Conservation (phyloP, 73 alveolate genomes). For the Symbiodinium pilosum region DNA sequence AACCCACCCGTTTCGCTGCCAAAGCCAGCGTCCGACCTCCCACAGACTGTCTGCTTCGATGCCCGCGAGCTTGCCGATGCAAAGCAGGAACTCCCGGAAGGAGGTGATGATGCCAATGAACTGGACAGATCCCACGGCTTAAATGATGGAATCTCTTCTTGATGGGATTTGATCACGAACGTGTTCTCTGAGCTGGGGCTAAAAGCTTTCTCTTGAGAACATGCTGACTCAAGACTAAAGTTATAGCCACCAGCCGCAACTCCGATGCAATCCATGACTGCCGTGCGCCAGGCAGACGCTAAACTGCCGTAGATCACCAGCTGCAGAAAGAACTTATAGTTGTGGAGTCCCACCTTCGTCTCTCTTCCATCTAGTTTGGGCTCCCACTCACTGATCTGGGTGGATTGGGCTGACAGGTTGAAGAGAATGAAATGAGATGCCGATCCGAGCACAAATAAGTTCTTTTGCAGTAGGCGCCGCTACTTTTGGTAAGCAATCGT, state of each 20-base stretch:
- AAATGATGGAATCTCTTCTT: not conserved
- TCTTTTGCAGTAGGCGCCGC: too few relatives aligned
- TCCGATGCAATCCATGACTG: too few relatives aligned
- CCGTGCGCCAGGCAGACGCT: not conserved
- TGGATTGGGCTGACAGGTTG: not conserved
- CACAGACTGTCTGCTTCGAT: constrained; percentile 36
- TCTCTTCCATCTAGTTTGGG: too few relatives aligned
- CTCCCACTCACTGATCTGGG: too few relatives aligned
- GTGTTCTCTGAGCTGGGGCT: too few relatives aligned
- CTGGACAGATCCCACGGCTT: not conserved
- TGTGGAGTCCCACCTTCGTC: constrained; percentile 45
- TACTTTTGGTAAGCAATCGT: too few relatives aligned
- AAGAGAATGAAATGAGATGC: not conserved
- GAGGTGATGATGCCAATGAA: constrained; percentile 64
- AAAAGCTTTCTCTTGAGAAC: too few relatives aligned
- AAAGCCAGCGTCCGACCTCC: too few relatives aligned
- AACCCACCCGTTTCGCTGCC: too few relatives aligned
- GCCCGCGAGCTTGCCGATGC: constrained; percentile 31
- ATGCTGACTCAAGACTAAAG: too few relatives aligned
- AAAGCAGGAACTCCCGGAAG: constrained; percentile 43
- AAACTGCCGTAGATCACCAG: constrained; percentile 82
- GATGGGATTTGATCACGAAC: not conserved
- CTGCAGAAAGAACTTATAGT: constrained; percentile 87
- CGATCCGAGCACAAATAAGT: not conserved
- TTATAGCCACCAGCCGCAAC: too few relatives aligned